These are phyloP conservation scores for Drechslerella coelobrocha DNA, from an alignment of 2,329 filamentous ascomycete genomes.

Conservation along the genomic window DNA sequence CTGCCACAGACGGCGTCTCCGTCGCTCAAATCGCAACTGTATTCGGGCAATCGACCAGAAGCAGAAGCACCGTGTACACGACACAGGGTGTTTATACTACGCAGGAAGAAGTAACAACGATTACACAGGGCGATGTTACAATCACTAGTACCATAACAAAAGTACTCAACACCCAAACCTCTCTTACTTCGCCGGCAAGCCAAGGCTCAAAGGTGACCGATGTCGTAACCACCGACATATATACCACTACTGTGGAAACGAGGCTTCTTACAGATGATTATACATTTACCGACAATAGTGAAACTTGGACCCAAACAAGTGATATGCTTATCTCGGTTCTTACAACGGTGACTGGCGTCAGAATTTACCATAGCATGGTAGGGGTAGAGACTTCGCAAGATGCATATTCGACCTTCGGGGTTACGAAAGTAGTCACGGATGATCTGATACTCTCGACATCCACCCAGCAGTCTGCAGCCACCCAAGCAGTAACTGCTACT, in stretches of 20 bases:
- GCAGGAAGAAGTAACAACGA: constrained; percentile 3
- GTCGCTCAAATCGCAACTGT: no score
- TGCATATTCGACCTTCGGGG: constrained; percentile 1
- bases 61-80: no score
- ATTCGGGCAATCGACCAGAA: no score
- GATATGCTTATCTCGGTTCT: constrained; percentile 17
- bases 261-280: constrained; percentile 22
- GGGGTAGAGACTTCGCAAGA: neutral
- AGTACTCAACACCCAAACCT: neutral
- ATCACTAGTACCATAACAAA: constrained; percentile 6
- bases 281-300: constrained; percentile 9
- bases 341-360: constrained; percentile 12
- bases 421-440: neutral
- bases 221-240: constrained; percentile 17
- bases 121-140: constrained; percentile 3
- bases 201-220: neutral
- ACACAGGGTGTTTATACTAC: constrained; percentile 1
- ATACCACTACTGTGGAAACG: constrained; percentile 12
- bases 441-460: neutral
- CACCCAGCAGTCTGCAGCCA: no score
- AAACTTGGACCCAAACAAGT: constrained; percentile 3
- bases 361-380: constrained; percentile 5
- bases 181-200: constrained; percentile 4
- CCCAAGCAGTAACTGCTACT: neutral
- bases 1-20: no score